phyloP scores from a whole-genome alignment of 352 stramenopile genomes.

The Pythium guiyangense region DNA sequence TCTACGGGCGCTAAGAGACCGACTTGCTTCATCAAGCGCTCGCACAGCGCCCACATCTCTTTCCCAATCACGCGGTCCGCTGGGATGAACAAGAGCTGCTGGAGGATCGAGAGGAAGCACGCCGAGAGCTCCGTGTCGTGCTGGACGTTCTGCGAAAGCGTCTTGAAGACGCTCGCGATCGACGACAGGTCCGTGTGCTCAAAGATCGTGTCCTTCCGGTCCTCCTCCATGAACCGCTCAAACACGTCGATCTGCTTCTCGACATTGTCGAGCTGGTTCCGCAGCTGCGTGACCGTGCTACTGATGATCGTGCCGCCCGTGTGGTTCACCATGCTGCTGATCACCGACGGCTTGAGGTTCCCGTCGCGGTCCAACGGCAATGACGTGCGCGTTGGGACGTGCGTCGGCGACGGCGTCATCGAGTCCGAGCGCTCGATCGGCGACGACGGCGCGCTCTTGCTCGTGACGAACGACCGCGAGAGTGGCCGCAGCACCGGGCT shows the following conservation, averaged over 20 bases:
- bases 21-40: conserved; percentile 80
- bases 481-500: conserved; percentile 10
- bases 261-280: conserved; percentile 83
- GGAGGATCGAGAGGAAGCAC: conserved; percentile 76
- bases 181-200: conserved; percentile 72
- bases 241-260: conserved; percentile 89
- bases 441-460: conserved; percentile 50
- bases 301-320: conserved; percentile 51
- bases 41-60: conserved; percentile 80
- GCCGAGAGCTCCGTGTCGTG: conserved; percentile 58
- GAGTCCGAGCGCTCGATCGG: conserved; percentile 31
- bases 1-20: conserved; percentile 70
- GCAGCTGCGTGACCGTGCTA: conserved; percentile 67
- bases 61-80: conserved; percentile 79
- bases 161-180: conserved; percentile 63
- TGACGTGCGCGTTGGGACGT: conserved; percentile 11
- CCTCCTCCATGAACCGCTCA: conserved; percentile 85
- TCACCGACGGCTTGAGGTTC: background rate
- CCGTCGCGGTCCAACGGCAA: conserved; percentile 13
- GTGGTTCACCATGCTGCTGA: conserved; percentile 6
- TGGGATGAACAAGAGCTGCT: conserved; percentile 85
- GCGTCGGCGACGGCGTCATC: conserved; percentile 12
- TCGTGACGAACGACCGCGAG: conserved; percentile 12
- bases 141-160: conserved; percentile 45
- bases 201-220: conserved; percentile 85